These are phyloP conservation scores for Mycena maculata DNA, from an alignment of 768 basidiomycete species.

Conservation along the genomic window DNA sequence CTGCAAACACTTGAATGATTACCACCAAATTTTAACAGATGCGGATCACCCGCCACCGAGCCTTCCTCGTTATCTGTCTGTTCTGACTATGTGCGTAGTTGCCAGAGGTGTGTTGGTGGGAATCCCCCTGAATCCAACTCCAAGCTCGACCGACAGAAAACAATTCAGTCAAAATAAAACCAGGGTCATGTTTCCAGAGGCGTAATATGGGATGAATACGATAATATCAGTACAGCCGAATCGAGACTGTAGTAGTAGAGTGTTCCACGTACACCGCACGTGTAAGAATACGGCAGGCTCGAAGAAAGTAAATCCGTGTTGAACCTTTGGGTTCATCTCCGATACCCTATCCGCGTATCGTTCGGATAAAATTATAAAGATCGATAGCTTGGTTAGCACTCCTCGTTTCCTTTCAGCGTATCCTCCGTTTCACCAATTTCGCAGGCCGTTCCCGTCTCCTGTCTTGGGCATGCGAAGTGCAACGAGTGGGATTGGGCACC, in stretches of 20 bases:
- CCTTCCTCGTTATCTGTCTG: too few relatives aligned
- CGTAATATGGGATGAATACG: conserved; percentile 12
- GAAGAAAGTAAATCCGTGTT: not conserved
- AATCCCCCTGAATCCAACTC: too few relatives aligned
- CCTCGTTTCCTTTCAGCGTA: conserved; percentile 8
- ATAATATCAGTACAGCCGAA: conserved; percentile 10
- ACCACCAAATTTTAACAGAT: too few relatives aligned
- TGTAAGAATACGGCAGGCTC: conserved; percentile 2
- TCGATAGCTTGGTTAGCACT: conserved; percentile 1
- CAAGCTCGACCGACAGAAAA: too few relatives aligned
- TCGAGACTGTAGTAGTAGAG: conserved; percentile 1
- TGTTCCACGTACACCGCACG: conserved; percentile 3
- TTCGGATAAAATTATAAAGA: conserved; percentile 18
- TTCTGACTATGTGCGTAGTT: too few relatives aligned
- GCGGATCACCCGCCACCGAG: too few relatives aligned
- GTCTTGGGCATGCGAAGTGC: conserved; percentile 10
- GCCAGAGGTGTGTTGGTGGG: too few relatives aligned
- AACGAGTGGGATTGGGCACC: conserved; percentile 12
- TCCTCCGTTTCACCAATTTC: conserved; percentile 8
- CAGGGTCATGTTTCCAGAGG: not conserved
- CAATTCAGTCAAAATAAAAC: too few relatives aligned
- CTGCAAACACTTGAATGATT: too few relatives aligned
- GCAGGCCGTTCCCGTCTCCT: conserved; percentile 5
- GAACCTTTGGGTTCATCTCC: conserved; percentile 1
- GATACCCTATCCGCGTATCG: not conserved